These are phyloP conservation scores for Austroboletus festivus DNA, from an alignment of 768 basidiomycete species.

Conservation along the genomic window DNA sequence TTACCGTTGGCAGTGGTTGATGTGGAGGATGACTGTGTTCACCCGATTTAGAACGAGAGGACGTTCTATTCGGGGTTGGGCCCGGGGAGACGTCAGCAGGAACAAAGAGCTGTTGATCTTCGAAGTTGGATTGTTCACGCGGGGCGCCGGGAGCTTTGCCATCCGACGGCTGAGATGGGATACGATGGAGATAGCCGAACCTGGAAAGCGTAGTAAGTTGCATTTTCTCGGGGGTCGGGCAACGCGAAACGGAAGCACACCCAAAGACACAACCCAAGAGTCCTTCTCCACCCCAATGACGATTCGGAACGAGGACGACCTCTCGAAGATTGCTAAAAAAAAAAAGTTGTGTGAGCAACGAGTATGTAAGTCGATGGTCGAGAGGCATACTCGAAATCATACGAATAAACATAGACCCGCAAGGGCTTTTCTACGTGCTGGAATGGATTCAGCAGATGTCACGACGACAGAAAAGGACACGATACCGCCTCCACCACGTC, in stretches of 20 bases:
- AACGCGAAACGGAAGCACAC: slow-evolving; percentile 41
- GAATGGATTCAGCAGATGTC: background rate
- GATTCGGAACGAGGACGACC: slow-evolving; percentile 91
- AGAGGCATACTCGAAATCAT: slow-evolving; percentile 85
- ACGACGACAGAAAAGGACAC: slow-evolving; percentile 11
- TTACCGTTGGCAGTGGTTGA: slow-evolving; percentile 18
- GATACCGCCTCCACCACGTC: slow-evolving; percentile 89
- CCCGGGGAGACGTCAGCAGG: slow-evolving; percentile 53
- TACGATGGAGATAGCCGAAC: slow-evolving; percentile 89
- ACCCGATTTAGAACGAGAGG: background rate
- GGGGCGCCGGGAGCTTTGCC: slow-evolving; percentile 57
- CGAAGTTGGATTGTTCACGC: slow-evolving; percentile 49
- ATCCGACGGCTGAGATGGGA: slow-evolving; percentile 72
- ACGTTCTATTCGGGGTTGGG: no score
- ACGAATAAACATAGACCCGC: slow-evolving; percentile 93
- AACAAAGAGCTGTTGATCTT: slow-evolving; percentile 67
- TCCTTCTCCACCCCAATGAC: slow-evolving; percentile 97
- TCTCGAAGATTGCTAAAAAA: slow-evolving; percentile 76
- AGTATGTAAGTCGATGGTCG: slow-evolving; percentile 1
- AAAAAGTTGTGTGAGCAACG: no score
- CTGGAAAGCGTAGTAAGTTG: slow-evolving; percentile 41
- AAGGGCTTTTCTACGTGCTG: slow-evolving; percentile 94
- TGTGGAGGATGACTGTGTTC: slow-evolving; percentile 10
- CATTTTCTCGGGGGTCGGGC: slow-evolving; percentile 1
- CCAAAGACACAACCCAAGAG: slow-evolving; percentile 95